phyloP scores from a whole-genome alignment of 257 asterid genomes.

The Jasminum sambac region DNA sequence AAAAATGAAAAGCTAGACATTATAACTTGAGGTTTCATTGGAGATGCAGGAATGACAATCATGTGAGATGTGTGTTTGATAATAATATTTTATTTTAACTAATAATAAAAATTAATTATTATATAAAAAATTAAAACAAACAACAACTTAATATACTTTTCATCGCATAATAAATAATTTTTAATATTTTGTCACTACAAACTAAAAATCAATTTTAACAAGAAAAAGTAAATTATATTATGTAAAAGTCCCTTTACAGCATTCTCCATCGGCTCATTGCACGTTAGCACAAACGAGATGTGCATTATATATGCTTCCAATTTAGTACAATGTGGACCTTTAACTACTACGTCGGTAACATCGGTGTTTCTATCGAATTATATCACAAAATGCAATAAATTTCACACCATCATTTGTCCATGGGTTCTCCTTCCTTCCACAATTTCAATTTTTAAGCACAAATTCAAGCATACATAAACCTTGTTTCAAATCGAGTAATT shows the following conservation, averaged over 20 bases:
- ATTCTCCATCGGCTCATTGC: constrained; percentile 17
- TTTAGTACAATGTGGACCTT: constrained; percentile 18
- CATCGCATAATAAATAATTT: too few relatives aligned
- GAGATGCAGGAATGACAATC: too few relatives aligned
- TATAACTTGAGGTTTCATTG: too few relatives aligned
- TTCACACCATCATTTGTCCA: background rate
- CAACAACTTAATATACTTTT: too few relatives aligned
- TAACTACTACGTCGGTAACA: constrained; percentile 29
- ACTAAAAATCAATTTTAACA: too few relatives aligned
- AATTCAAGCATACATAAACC: background rate
- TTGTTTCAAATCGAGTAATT: background rate
- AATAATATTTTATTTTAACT: too few relatives aligned
- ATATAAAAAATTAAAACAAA: too few relatives aligned
- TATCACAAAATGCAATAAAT: background rate
- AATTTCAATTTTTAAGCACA: background rate
- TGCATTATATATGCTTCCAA: constrained; percentile 38
- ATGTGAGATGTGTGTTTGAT: too few relatives aligned
- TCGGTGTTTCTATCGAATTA: background rate
- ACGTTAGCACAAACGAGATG: constrained; percentile 1
- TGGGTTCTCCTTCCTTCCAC: background rate
- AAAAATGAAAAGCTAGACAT: too few relatives aligned
- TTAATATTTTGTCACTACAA: too few relatives aligned
- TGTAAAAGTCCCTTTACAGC: constrained; percentile 7
- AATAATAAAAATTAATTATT: too few relatives aligned
- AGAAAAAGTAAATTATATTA: too few relatives aligned